These are phyloP conservation scores for Nemania sp. DNA, from an alignment of 2,329 filamentous ascomycete species.

Conservation along the genomic window DNA sequence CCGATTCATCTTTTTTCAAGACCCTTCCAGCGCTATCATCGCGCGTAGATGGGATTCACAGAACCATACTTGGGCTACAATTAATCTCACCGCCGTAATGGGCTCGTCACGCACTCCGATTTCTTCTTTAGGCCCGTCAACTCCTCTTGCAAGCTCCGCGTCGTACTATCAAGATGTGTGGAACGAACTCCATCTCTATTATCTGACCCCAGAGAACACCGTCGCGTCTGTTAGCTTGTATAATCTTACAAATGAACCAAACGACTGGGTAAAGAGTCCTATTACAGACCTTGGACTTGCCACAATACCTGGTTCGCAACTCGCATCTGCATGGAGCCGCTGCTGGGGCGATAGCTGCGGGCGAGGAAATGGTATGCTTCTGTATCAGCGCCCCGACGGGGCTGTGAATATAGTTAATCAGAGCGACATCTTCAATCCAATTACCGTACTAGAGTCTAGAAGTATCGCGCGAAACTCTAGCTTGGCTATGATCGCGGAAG, in stretches of 20 bases:
- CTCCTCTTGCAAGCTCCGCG: slow-evolving; percentile 44
- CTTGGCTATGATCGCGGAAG: slow-evolving; percentile 42
- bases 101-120: slow-evolving; percentile 41
- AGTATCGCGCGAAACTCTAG: slow-evolving; percentile 42
- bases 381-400: slow-evolving; percentile 44
- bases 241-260: slow-evolving; percentile 39
- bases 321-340: slow-evolving; percentile 45
- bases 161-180: slow-evolving; percentile 28
- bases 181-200: slow-evolving; percentile 44
- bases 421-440: slow-evolving; percentile 38
- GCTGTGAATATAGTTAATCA: slow-evolving; percentile 44
- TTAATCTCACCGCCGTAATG: slow-evolving; percentile 45
- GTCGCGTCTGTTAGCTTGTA: slow-evolving; percentile 39
- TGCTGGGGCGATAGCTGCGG: slow-evolving; percentile 27
- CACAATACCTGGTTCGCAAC: slow-evolving; percentile 42
- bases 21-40: slow-evolving; percentile 42
- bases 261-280: slow-evolving; percentile 40
- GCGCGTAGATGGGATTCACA: slow-evolving; percentile 46
- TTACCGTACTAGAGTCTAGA: slow-evolving; percentile 37
- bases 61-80: slow-evolving; percentile 45
- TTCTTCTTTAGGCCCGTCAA: slow-evolving; percentile 37
- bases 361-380: slow-evolving; percentile 41
- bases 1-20: slow-evolving; percentile 47
- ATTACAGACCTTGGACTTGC: slow-evolving; percentile 13
- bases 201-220: slow-evolving; percentile 38